Percentiles rank a stretch among this genome's conserved stretches.
phyloP scores from a whole-genome alignment of 495 filamentous ascomycete genomes.

The Podospora didyma region DNA sequence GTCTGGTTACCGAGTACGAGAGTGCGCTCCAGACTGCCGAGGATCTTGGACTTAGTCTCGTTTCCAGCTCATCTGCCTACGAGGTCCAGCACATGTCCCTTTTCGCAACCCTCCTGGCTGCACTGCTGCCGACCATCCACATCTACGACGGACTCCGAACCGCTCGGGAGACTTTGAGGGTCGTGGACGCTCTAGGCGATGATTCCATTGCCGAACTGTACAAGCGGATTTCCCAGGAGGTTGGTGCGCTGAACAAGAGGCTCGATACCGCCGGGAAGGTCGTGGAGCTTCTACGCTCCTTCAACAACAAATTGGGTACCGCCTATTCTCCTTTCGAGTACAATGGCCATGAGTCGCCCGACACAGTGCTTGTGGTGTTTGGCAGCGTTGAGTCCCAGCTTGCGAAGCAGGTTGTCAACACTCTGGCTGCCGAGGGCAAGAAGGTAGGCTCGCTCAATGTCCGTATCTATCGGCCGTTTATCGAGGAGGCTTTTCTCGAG shows the following conservation, averaged over 20 bases:
- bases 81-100: slow-evolving; percentile 96
- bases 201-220: slow-evolving; percentile 66
- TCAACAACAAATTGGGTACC: slow-evolving; percentile 92
- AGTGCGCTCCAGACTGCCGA: slow-evolving; percentile 79
- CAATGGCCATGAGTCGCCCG: slow-evolving; percentile 72
- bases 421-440: slow-evolving; percentile 63
- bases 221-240: slow-evolving; percentile 56
- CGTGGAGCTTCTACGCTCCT: slow-evolving; percentile 65
- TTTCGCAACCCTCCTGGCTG: slow-evolving; percentile 78
- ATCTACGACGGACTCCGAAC: slow-evolving; percentile 88
- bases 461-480: slow-evolving; percentile 88
- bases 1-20: slow-evolving; percentile 83
- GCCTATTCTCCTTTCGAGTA: slow-evolving; percentile 93
- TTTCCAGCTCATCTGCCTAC: slow-evolving; percentile 79
- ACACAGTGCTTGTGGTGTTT: slow-evolving; percentile 83
- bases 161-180: slow-evolving; percentile 76
- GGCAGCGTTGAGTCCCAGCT: slow-evolving; percentile 87
- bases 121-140: slow-evolving; percentile 78
- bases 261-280: slow-evolving; percentile 71
- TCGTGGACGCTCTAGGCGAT: slow-evolving; percentile 81
- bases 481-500: slow-evolving; percentile 86
- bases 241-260: slow-evolving; percentile 63
- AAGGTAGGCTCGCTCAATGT: slow-evolving; percentile 86
- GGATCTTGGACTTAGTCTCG: slow-evolving; percentile 81
- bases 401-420: slow-evolving; percentile 73